Evolutionary conservation across 1,139 yeast genomes (phyloP).

Genomic region (Yamadazyma triangularis): DNA sequence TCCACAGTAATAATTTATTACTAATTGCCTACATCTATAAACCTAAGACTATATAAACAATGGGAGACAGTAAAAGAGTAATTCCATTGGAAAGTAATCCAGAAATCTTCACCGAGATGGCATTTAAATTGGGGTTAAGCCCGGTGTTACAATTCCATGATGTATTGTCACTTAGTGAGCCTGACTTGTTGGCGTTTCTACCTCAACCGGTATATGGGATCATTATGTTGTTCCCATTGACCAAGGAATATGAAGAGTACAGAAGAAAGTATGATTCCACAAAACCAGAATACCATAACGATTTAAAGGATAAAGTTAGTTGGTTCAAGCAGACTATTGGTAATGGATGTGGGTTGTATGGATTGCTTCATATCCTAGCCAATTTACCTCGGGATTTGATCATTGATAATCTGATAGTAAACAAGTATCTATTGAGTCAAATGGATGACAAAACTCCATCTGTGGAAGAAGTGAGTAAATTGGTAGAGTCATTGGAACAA

Average conservation of each 20-base stretch:
- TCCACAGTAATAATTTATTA: no score
- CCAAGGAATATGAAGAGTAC: slow-evolving; percentile 53
- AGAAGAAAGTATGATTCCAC: slow-evolving; percentile 30
- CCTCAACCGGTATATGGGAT: slow-evolving; percentile 81
- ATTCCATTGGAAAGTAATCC: slow-evolving; percentile 94
- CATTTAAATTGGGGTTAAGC: slow-evolving; percentile 63
- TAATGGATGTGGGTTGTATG: slow-evolving; percentile 93
- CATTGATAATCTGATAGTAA: slow-evolving; percentile 31
- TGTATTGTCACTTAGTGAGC: slow-evolving; percentile 78
- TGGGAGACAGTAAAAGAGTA: slow-evolving; percentile 30
- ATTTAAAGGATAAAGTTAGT: slow-evolving; percentile 5
- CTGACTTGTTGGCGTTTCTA: slow-evolving; percentile 68
- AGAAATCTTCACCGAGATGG: slow-evolving; percentile 69
- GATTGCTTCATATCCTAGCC: slow-evolving; percentile 68
- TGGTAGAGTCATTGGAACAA: slow-evolving; percentile 53
- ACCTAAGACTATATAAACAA: no score
- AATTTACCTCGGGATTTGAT: slow-evolving; percentile 53
- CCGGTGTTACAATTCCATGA: slow-evolving; percentile 66
- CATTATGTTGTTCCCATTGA: slow-evolving; percentile 76
- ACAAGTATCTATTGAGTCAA: slow-evolving; percentile 19
- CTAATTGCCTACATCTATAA: no score
- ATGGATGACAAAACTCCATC: slow-evolving; percentile 13
- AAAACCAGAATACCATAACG: slow-evolving; percentile 14
- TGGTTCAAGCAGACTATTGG: slow-evolving; percentile 86
- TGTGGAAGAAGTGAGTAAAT: slow-evolving; percentile 35